Evolutionary conservation across 1,284 basidiomycete species (phyloP).

Genomic region (Baeospora myosura): DNA sequence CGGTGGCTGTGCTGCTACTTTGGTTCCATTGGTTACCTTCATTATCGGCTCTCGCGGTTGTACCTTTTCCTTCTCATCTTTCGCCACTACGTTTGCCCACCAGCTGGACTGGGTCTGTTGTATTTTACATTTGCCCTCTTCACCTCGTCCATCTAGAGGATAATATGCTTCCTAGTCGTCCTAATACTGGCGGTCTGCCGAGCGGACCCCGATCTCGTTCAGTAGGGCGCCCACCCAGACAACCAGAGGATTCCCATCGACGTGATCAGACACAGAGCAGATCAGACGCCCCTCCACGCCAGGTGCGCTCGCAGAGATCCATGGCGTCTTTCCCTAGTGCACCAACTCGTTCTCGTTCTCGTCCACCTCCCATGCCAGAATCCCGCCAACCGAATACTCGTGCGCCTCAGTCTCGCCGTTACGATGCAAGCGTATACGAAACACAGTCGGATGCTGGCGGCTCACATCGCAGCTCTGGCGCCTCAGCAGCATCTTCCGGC

Average conservation of each 20-base stretch:
- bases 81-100: no score
- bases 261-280: no score
- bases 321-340: constrained; percentile 14
- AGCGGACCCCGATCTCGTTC: constrained; percentile 20
- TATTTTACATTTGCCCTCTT: neutral
- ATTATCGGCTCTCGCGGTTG: neutral
- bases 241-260: neutral
- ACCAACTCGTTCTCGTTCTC: constrained; percentile 9
- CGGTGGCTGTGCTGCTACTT: neutral
- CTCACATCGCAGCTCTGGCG: constrained; percentile 7
- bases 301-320: constrained; percentile 21
- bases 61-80: neutral
- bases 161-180: constrained; percentile 8
- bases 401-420: neutral
- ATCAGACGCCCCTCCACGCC: constrained; percentile 12
- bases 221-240: constrained; percentile 11
- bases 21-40: neutral
- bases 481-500: constrained; percentile 25
- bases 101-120: no score
- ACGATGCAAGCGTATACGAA: constrained; percentile 4
- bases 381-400: constrained; percentile 9
- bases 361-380: constrained; percentile 12
- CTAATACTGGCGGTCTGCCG: constrained; percentile 18
- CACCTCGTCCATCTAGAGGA: neutral
- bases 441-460: neutral